phyloP scores from a whole-genome alignment of 257 asterid genomes.

The Datura wrightii region DNA sequence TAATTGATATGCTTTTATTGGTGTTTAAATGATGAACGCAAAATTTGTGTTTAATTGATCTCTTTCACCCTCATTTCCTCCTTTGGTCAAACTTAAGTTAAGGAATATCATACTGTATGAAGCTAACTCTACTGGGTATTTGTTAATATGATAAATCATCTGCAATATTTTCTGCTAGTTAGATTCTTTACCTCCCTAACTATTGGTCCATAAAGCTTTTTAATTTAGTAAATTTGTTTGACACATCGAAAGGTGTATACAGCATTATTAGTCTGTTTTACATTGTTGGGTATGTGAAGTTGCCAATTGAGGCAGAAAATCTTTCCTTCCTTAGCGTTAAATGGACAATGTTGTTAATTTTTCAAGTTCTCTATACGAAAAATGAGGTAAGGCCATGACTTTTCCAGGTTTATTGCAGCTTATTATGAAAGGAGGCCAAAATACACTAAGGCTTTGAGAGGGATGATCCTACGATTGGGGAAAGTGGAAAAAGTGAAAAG shows the following conservation, averaged over 20 bases:
- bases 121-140: constrained; percentile 5
- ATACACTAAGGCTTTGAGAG: not conserved
- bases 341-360: not conserved
- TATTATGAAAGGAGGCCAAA: constrained; percentile 1
- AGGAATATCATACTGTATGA: not conserved
- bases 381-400: not conserved
- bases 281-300: not conserved
- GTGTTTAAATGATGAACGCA: not conserved
- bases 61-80: not conserved
- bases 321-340: too few relatives aligned
- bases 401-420: constrained; percentile 10
- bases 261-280: not conserved
- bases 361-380: not conserved
- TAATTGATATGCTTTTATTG: not conserved
- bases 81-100: not conserved
- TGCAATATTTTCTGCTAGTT: not conserved
- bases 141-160: not conserved
- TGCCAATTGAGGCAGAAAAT: not conserved
- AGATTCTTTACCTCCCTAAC: not conserved
- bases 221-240: not conserved
- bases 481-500: not conserved
- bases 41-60: not conserved
- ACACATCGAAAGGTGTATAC: not conserved
- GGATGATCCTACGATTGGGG: not conserved
- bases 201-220: not conserved